These are phyloP conservation scores for Eimeria necatrix DNA, from an alignment of 169 alveolate genomes.

Conservation along the genomic window DNA sequence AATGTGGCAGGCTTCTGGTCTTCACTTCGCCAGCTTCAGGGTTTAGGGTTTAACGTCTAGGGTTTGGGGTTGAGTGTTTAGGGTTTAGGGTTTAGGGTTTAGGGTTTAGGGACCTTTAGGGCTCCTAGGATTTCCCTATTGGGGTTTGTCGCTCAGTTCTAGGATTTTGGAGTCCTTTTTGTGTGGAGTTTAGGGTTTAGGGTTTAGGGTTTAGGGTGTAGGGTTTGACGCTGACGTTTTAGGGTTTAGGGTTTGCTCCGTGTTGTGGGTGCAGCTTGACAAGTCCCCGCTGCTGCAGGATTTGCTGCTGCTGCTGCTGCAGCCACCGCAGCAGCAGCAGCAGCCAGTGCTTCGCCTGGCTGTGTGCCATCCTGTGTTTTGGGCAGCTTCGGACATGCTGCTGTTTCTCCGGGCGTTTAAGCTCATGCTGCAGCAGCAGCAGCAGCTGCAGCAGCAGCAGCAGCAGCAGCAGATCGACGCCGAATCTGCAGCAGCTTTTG, in stretches of 20 bases:
- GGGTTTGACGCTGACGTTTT: neutral
- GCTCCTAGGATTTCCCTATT: neutral
- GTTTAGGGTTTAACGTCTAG: no score
- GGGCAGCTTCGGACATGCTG: slow-evolving; percentile 41
- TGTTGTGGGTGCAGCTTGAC: slow-evolving; percentile 46
- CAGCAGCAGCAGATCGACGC: neutral
- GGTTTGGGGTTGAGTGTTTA: no score
- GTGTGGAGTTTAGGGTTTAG: neutral
- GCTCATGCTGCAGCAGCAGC: slow-evolving; percentile 56
- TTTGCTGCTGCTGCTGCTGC: neutral
- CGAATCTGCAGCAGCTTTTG: neutral
- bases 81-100: no score
- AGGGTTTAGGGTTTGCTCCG: neutral
- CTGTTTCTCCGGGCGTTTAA: slow-evolving; percentile 16
- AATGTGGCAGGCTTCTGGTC: no score
- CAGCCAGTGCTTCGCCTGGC: slow-evolving; percentile 48
- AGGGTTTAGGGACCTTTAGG: no score
- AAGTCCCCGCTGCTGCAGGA: slow-evolving; percentile 45
- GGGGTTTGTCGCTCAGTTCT: neutral
- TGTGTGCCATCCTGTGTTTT: slow-evolving; percentile 37
- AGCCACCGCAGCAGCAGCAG: slow-evolving; percentile 42
- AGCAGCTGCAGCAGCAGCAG: slow-evolving; percentile 38
- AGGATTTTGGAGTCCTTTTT: neutral
- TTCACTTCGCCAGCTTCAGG: no score
- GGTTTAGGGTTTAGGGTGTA: neutral